Percentiles rank a stretch among this genome's conserved stretches.
phyloP scores from a whole-genome alignment of 139 green algal genomes.

The Chlamydomonas eustigma region DNA sequence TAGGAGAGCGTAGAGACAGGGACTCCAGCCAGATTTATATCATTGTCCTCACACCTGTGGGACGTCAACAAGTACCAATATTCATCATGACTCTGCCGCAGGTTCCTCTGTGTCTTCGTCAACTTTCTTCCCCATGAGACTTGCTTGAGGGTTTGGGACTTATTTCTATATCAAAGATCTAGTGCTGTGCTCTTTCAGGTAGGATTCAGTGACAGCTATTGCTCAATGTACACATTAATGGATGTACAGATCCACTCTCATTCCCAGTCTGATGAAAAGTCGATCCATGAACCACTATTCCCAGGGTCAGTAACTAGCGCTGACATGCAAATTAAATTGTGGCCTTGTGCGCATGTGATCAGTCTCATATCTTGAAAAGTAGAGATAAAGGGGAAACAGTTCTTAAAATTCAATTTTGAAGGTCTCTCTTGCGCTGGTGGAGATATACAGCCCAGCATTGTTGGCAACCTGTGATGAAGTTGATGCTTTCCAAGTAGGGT shows the following conservation, averaged over 20 bases:
- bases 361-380: too few species aligned
- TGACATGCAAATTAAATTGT: too few species aligned
- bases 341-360: too few species aligned
- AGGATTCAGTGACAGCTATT: too few species aligned
- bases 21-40: too few species aligned
- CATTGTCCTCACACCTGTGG: too few species aligned
- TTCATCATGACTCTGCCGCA: constrained; percentile 48
- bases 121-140: constrained; percentile 83
- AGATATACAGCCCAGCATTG: constrained; percentile 24
- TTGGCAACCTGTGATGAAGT: constrained; percentile 24
- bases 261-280: too few species aligned
- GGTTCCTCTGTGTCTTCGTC: constrained; percentile 84
- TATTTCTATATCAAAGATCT: constrained; percentile 49
- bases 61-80: constrained; percentile 3
- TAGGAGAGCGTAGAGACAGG: too few species aligned
- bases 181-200: constrained; percentile 52
- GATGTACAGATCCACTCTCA: too few species aligned
- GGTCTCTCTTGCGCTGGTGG: constrained; percentile 28
- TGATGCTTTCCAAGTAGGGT: constrained; percentile 32
- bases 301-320: too few species aligned
- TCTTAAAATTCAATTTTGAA: constrained; percentile 4
- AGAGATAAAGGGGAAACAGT: neutral
- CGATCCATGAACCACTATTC: too few species aligned
- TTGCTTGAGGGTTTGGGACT: constrained; percentile 71
- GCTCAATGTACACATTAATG: too few species aligned